Percentiles rank a stretch among this genome's conserved stretches.
These are phyloP conservation scores for Diplodia corticola DNA, from an alignment of 2,329 filamentous ascomycete genomes.

Conservation along the genomic window DNA sequence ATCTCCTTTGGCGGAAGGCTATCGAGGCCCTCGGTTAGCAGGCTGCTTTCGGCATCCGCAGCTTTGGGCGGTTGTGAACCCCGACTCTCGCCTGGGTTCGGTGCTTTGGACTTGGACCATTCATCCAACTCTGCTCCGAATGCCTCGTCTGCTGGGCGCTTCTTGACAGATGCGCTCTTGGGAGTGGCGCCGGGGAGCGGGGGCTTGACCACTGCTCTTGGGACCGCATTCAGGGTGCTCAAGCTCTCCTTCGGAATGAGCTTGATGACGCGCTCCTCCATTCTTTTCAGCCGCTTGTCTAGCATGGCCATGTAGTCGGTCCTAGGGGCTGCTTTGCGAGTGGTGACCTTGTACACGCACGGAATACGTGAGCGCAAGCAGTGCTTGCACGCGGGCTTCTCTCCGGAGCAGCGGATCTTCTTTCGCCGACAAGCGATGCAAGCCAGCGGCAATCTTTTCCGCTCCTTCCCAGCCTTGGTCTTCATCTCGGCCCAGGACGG, in stretches of 20 bases:
- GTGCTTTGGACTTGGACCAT: slow-evolving; percentile 66
- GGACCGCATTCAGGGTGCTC: slow-evolving; percentile 65
- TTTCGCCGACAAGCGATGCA: slow-evolving; percentile 96
- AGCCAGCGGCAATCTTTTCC: slow-evolving; percentile 86
- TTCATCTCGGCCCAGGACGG: slow-evolving; percentile 56
- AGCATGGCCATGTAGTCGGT: slow-evolving; percentile 99
- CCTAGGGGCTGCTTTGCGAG: slow-evolving; percentile 86
- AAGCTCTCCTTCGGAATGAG: slow-evolving; percentile 86
- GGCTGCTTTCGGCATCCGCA: slow-evolving; percentile 72
- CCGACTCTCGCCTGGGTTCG: slow-evolving; percentile 46
- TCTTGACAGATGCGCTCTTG: slow-evolving; percentile 65
- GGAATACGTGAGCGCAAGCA: slow-evolving; percentile 89
- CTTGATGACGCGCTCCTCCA: slow-evolving; percentile 98
- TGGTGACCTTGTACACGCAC: slow-evolving; percentile 96
- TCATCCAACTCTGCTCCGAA: slow-evolving; percentile 79
- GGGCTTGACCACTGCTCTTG: slow-evolving; percentile 82
- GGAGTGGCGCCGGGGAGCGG: slow-evolving; percentile 59
- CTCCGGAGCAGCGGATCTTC: slow-evolving; percentile 96
- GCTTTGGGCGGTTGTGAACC: slow-evolving; percentile 47
- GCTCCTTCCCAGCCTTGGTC: slow-evolving; percentile 81
- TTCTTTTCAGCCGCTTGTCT: slow-evolving; percentile 90
- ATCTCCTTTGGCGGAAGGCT: slow-evolving; percentile 81
- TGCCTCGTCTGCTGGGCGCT: slow-evolving; percentile 81
- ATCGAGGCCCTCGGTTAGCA: slow-evolving; percentile 79
- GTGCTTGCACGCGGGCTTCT: slow-evolving; percentile 97